Percentiles rank a stretch among this genome's conserved stretches.
These are phyloP conservation scores for Colletotrichum sp. DNA, from an alignment of 2,329 filamentous ascomycete genomes.

Conservation along the genomic window DNA sequence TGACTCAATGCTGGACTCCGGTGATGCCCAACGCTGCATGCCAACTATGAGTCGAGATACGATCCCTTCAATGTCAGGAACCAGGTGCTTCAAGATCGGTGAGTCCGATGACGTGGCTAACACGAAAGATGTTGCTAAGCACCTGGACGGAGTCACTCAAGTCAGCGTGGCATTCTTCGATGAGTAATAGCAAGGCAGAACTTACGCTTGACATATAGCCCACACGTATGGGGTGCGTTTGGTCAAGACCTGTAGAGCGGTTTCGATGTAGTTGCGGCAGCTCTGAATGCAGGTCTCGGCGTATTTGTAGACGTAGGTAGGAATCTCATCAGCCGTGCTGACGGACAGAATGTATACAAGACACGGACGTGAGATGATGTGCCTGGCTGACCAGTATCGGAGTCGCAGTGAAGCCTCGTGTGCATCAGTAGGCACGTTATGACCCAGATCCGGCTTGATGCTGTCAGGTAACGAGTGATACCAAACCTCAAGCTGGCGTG, in stretches of 20 bases:
- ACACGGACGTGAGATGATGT: background rate
- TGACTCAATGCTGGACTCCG: background rate
- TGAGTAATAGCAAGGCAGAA: background rate
- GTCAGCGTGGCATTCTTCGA: background rate
- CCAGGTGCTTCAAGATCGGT: background rate
- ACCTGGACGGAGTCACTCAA: background rate
- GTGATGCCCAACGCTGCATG: background rate
- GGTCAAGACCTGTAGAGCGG: background rate
- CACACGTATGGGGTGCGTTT: background rate
- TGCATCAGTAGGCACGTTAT: background rate
- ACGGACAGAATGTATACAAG: background rate
- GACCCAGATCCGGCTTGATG: background rate
- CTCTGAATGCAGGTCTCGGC: background rate
- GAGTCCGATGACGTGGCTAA: background rate
- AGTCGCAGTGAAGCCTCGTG: background rate
- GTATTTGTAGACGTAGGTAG: background rate
- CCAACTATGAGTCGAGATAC: background rate
- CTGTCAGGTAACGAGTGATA: background rate
- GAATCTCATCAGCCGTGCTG: background rate
- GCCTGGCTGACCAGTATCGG: background rate
- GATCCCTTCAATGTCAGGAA: background rate
- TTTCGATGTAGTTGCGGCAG: background rate
- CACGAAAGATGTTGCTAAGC: background rate
- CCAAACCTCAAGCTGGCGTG: background rate
- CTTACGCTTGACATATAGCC: background rate